Conservation (phyloP, 23 red algal species). For the Gracilaria gracilis region DNA sequence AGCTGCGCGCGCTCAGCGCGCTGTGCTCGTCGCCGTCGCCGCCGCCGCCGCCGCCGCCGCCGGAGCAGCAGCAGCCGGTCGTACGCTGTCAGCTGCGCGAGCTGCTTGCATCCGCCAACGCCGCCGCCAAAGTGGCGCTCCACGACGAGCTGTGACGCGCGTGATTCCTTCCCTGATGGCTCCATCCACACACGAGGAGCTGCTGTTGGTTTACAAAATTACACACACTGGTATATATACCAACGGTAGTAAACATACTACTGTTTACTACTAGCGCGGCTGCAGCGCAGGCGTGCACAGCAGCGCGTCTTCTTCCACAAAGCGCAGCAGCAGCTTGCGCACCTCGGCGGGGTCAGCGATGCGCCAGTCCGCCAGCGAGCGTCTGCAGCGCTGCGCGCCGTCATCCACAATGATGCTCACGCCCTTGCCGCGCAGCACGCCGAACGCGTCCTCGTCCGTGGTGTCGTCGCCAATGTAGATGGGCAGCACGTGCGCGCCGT, state of each 20-base stretch:
- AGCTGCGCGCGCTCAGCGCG: neutral
- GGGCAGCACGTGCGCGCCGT: constrained; percentile 79
- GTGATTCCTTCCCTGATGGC: no score
- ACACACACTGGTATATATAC: no score
- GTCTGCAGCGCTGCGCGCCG: constrained; percentile 22
- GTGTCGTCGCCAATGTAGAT: constrained; percentile 96
- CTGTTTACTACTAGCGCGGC: no score
- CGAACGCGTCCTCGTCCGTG: constrained; percentile 93
- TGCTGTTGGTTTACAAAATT: no score
- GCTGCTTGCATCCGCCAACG: neutral
- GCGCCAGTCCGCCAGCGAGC: constrained; percentile 51
- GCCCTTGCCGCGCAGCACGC: constrained; percentile 46
- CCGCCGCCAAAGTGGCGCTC: neutral
- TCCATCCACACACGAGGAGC: no score
- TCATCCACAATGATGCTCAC: constrained; percentile 67
- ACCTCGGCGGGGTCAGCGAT: constrained; percentile 73
- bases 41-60: neutral
- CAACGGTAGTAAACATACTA: no score
- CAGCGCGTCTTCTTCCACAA: constrained; percentile 58
- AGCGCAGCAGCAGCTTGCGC: constrained; percentile 58
- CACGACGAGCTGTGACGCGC: neutral
- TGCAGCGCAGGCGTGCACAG: no score
- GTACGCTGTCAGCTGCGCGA: constrained; percentile 7
- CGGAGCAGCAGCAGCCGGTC: neutral
- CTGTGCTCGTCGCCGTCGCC: neutral